Conservation (phyloP, 148 eudicot species). For the Amaranthus cruentus region DNA sequence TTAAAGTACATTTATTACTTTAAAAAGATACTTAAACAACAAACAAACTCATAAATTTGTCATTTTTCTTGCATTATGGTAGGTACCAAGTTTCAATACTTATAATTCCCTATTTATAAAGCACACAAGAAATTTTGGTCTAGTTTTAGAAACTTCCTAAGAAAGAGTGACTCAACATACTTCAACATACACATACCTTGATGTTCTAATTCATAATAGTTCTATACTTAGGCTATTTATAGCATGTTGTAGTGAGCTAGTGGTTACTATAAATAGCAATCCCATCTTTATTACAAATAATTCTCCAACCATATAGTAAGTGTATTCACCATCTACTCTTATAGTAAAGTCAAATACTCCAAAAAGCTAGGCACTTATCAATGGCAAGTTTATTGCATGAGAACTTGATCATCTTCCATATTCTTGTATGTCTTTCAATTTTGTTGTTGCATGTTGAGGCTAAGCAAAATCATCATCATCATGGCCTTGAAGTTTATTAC, state of each 20-base stretch:
- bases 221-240: neutral
- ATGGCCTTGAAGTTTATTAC: conserved; percentile 15
- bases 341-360: neutral
- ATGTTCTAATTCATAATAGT: neutral
- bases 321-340: neutral
- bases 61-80: no score
- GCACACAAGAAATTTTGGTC: conserved; percentile 4
- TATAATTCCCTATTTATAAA: neutral
- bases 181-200: neutral
- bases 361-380: neutral
- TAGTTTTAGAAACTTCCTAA: conserved; percentile 3
- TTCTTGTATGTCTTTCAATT: neutral
- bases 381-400: conserved; percentile 16
- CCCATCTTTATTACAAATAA: conserved; percentile 4
- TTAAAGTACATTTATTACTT: no score
- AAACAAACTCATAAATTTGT: no score
- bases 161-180: neutral
- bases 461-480: neutral
- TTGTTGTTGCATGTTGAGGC: conserved; percentile 9
- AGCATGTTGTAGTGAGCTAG: conserved; percentile 1
- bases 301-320: neutral
- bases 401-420: neutral
- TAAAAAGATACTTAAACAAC: no score
- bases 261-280: conserved; percentile 3
- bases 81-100: no score